A percentile compares a stretch with the other conserved stretches of the same genome.
phyloP scores from a whole-genome alignment of 1,284 basidiomycete genomes.

The Apiotrichum gamsii region DNA sequence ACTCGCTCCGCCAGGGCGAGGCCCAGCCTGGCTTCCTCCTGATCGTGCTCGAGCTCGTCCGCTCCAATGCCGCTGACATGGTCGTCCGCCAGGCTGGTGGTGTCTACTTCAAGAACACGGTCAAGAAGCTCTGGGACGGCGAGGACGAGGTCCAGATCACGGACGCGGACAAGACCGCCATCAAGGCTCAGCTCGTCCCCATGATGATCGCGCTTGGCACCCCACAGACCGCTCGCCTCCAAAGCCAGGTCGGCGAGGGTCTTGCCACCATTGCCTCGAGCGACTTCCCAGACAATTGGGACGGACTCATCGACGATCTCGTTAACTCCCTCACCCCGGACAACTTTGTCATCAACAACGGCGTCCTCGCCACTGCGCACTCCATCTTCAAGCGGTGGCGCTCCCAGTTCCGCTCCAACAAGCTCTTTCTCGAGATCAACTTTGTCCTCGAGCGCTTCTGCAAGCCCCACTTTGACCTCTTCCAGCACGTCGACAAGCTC shows the following conservation, averaged over 20 bases:
- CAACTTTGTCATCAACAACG: constrained; percentile 79
- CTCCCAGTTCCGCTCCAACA: constrained; percentile 78
- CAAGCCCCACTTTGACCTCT: constrained; percentile 73
- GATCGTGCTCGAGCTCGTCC: constrained; percentile 63
- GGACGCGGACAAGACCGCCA: constrained; percentile 46
- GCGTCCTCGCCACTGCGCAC: constrained; percentile 87
- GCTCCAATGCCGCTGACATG: constrained; percentile 52
- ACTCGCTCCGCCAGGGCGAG: constrained; percentile 61
- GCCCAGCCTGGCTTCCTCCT: constrained; percentile 70
- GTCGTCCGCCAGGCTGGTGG: constrained; percentile 71
- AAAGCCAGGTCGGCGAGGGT: constrained; percentile 79
- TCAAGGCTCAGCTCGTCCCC: constrained; percentile 52
- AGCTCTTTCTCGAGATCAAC: constrained; percentile 87
- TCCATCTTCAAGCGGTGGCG: constrained; percentile 94
- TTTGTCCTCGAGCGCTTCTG: constrained; percentile 80
- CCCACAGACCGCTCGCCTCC: constrained; percentile 43
- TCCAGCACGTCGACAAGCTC: constrained; percentile 55
- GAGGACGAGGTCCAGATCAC: constrained; percentile 47
- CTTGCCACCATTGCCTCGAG: constrained; percentile 77
- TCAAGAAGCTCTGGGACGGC: constrained; percentile 71
- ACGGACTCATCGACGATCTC: constrained; percentile 78
- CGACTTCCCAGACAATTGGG: constrained; percentile 83
- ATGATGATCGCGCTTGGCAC: constrained; percentile 53
- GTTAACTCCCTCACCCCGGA: constrained; percentile 67
- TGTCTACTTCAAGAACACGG: constrained; percentile 82